Evolutionary conservation across 179 eudicot species (phyloP), one percentile per base, ranked within the genome.

Genomic region (Pouteria campechiana): DNA sequence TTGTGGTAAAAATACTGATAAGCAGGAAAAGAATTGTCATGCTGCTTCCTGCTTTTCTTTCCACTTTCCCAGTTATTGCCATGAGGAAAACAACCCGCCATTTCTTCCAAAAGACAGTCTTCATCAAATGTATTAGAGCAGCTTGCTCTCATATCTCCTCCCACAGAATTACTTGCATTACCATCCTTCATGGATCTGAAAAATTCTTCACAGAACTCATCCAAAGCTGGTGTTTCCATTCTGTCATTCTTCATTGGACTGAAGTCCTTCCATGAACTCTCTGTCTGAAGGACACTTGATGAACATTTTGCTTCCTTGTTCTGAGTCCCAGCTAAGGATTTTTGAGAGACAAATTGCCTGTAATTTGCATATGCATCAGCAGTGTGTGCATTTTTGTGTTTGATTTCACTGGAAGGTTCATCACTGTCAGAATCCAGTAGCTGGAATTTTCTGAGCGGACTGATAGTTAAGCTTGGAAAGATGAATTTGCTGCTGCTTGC

Each of bases 371-470:
- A 54, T 22, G 54, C 51, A 20, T 35, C 39, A 37, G 29, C 59
- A 37, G 31, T 50, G 32, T 24, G 58, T 20, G 38, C 43, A 39
- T 50, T 54, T 31, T 32, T 43, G 25, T 51, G 48, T 23, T 36
- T 32, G 46, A 14, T 34, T 25, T 44, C 60, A 38, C 27, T 44
- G 38, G 70, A 54, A 55, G 60, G 60, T 51, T 76, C 79, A 60
- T 81, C 89, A 27, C 83, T 72, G 45, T 74, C 84, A 32, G 94
- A 87, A 65, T 77, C 92, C 45, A 90, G 54, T 72, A 86, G 71
- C 73, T 73, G 82, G 56, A 86, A 90, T 60, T 69, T 79, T 70
- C 96, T 73, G 15, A 86, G 71, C 32, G 96, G 96, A 52, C 96
- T 86, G 28, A 68, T 54, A 54, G 68, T 59, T 29, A 62, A 60